Conservation (phyloP, 2,329 filamentous ascomycete genomes). For the Fusarium sororula region DNA sequence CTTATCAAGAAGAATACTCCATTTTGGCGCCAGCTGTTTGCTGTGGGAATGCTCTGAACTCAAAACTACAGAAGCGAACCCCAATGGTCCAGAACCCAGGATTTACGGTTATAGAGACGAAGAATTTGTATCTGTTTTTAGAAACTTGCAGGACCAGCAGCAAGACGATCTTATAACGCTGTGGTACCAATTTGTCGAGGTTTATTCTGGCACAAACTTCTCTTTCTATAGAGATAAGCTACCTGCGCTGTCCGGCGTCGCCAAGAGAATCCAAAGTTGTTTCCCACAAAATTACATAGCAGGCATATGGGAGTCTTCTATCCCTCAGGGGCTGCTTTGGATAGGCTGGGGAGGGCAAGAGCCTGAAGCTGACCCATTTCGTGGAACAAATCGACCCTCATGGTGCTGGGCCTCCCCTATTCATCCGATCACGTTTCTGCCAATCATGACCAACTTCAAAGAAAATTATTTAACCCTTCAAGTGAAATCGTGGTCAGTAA, state of each 20-base stretch:
- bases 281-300: background rate
- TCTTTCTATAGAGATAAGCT: background rate
- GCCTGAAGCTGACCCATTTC: background rate
- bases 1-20: background rate
- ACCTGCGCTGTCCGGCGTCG: background rate
- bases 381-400: background rate
- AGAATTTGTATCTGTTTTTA: background rate
- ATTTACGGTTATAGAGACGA: background rate
- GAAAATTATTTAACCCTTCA: background rate
- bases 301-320: background rate
- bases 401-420: background rate
- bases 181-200: background rate
- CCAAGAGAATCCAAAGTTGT: background rate
- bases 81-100: rapidly evolving
- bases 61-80: background rate
- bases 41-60: background rate
- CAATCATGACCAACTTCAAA: background rate
- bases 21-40: background rate
- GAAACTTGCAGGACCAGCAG: no score
- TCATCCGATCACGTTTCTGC: background rate
- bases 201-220: background rate
- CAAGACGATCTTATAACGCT: background rate
- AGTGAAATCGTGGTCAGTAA: background rate
- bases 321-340: background rate
- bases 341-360: no score